These are phyloP conservation scores for Lasiosphaeris hirsuta DNA, from an alignment of 495 filamentous ascomycete species.

Conservation along the genomic window DNA sequence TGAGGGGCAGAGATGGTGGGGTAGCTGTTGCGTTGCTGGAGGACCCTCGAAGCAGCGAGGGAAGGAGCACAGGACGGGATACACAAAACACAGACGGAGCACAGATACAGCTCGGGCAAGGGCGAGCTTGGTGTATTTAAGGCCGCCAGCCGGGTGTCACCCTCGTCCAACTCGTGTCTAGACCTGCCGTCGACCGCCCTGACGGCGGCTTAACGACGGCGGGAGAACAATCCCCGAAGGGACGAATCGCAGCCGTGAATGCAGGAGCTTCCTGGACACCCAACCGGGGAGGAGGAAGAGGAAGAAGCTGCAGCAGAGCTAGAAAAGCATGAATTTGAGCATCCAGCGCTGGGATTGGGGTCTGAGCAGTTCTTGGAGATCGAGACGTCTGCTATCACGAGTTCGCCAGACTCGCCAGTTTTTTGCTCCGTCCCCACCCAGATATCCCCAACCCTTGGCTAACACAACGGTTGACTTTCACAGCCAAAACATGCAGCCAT, in stretches of 20 bases:
- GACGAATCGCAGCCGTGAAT: constrained; percentile 19
- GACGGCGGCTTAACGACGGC: constrained; percentile 13
- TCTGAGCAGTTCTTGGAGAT: background rate
- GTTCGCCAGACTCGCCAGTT: too few species aligned
- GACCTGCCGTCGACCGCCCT: constrained; percentile 1
- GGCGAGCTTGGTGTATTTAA: constrained; percentile 8
- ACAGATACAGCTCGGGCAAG: background rate
- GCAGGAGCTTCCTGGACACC: constrained; percentile 15
- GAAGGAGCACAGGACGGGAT: background rate
- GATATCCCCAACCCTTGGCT: too few species aligned
- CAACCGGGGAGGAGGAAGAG: constrained; percentile 2
- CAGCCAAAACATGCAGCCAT: too few species aligned
- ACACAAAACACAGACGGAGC: background rate
- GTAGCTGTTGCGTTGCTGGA: constrained; percentile 3
- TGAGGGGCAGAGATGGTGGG: background rate
- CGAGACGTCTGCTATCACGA: too few species aligned
- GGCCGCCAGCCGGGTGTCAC: background rate
- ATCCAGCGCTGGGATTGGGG: background rate
- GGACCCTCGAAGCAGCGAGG: too few species aligned
- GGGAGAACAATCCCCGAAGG: constrained; percentile 21
- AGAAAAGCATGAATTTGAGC: background rate
- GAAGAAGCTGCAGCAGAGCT: background rate
- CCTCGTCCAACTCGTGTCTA: background rate
- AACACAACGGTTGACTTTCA: too few species aligned
- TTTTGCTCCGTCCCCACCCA: too few species aligned